A percentile compares a stretch with the other conserved stretches of the same genome.
Conservation (phyloP, 2,329 filamentous ascomycete species). For the Stemphylium beticola region DNA sequence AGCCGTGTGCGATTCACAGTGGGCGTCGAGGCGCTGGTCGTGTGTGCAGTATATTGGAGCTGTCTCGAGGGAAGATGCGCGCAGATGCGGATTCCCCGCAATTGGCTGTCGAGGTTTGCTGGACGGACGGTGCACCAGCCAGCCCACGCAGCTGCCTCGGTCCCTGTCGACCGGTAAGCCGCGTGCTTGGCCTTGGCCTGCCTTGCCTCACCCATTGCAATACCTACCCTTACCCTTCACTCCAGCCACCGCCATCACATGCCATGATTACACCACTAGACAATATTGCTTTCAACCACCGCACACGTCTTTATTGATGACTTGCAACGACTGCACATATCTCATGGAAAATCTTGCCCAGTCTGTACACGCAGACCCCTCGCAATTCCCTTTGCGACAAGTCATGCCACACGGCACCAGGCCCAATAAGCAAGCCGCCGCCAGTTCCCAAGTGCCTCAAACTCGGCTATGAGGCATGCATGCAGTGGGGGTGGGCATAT, state of each 20-base stretch:
- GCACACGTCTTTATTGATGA: too few relatives aligned
- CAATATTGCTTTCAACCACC: too few relatives aligned
- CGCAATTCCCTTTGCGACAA: constrained; percentile 6
- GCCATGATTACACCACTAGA: not conserved
- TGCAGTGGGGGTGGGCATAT: constrained; percentile 18
- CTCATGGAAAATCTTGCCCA: constrained; percentile 1
- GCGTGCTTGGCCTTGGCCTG: constrained; percentile 10
- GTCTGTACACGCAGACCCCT: not conserved
- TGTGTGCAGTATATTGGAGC: constrained; percentile 15
- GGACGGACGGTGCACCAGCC: constrained; percentile 18
- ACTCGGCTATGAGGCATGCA: constrained; percentile 31
- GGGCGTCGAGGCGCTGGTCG: constrained; percentile 18
- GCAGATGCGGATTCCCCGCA: constrained; percentile 33
- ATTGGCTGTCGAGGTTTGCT: constrained; percentile 34
- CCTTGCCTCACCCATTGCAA: constrained; percentile 1
- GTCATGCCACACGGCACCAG: constrained; percentile 16
- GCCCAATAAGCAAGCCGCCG: constrained; percentile 26
- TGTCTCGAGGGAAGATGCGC: constrained; percentile 19
- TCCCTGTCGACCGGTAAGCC: constrained; percentile 21
- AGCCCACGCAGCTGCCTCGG: constrained; percentile 17
- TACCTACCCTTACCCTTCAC: not conserved
- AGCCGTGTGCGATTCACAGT: constrained; percentile 2
- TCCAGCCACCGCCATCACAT: not conserved
- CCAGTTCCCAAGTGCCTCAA: constrained; percentile 15
- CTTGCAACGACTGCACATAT: too few relatives aligned